These are phyloP conservation scores for Adansonia madagascariensis DNA, from an alignment of 441 rosid genomes.

Conservation along the genomic window DNA sequence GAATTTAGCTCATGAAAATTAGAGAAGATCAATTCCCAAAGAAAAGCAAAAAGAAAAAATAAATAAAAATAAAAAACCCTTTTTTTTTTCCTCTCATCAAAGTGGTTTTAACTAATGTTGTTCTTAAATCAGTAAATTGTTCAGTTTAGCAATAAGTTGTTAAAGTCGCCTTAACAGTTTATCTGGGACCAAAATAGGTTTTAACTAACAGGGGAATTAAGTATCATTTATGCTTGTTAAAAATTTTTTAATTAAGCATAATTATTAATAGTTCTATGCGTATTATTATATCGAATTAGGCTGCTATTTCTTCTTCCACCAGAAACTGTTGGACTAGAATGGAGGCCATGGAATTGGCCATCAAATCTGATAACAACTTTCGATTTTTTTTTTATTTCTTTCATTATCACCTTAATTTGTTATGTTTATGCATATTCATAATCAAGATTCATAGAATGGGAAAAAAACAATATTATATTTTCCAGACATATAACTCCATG, in stretches of 20 bases:
- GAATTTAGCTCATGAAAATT: background rate
- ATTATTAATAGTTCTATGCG: background rate
- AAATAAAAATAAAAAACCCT: background rate
- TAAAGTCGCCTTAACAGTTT: background rate
- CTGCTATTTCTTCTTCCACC: background rate
- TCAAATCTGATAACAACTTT: background rate
- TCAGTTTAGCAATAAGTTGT: conserved; percentile 20
- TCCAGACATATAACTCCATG: background rate
- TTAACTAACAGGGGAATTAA: background rate
- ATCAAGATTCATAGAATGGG: background rate
- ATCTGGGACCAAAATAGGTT: background rate
- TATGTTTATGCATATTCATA: background rate
- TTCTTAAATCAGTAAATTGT: conserved; percentile 20
- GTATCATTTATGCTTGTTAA: background rate
- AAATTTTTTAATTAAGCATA: background rate
- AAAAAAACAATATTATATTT: background rate
- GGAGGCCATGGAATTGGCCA: background rate
- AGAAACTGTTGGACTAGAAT: background rate
- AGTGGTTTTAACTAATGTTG: background rate
- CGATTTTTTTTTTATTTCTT: no score
- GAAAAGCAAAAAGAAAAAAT: background rate
- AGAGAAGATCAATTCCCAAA: background rate
- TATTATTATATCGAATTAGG: background rate
- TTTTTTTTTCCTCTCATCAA: background rate
- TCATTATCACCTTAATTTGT: background rate